These are phyloP conservation scores for Rhizopogon vinicolor DNA, from an alignment of 768 basidiomycete species.

Conservation along the genomic window DNA sequence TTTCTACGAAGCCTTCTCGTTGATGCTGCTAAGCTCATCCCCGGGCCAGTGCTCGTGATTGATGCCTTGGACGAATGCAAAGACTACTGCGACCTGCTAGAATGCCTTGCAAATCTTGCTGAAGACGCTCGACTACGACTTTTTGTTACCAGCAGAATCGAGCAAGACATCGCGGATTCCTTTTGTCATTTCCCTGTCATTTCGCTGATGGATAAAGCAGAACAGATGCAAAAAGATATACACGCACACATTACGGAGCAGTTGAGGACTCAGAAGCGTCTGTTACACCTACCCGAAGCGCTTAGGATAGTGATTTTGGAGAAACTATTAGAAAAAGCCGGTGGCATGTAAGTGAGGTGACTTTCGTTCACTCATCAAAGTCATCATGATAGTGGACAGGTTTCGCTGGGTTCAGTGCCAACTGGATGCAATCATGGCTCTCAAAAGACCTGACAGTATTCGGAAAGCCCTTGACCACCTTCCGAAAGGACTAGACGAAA, in stretches of 20 bases:
- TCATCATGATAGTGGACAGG: not conserved
- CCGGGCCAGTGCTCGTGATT: slow-evolving; percentile 2
- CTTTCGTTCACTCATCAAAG: not conserved
- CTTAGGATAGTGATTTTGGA: not conserved
- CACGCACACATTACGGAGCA: not conserved
- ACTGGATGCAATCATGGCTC: not conserved
- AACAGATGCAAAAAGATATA: not conserved
- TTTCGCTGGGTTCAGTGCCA: slow-evolving; percentile 8
- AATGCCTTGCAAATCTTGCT: not conserved
- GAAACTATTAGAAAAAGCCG: slow-evolving; percentile 1
- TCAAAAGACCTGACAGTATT: not conserved
- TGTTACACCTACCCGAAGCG: not conserved
- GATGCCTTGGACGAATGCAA: slow-evolving; percentile 13
- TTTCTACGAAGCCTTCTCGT: not conserved
- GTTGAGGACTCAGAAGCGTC: not conserved
- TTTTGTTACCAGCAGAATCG: slow-evolving; percentile 4
- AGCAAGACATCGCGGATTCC: not conserved
- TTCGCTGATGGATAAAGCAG: not conserved
- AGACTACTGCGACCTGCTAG: not conserved
- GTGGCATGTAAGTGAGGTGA: slow-evolving; percentile 1
- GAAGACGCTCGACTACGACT: not conserved
- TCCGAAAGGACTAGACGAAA: slow-evolving; percentile 16
- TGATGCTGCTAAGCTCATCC: not conserved
- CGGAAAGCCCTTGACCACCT: slow-evolving; percentile 4
- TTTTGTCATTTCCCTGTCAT: not conserved